Base-by-base conservation (phyloP, 352 stramenopile species). In the Phytophthora multivora region DNA sequence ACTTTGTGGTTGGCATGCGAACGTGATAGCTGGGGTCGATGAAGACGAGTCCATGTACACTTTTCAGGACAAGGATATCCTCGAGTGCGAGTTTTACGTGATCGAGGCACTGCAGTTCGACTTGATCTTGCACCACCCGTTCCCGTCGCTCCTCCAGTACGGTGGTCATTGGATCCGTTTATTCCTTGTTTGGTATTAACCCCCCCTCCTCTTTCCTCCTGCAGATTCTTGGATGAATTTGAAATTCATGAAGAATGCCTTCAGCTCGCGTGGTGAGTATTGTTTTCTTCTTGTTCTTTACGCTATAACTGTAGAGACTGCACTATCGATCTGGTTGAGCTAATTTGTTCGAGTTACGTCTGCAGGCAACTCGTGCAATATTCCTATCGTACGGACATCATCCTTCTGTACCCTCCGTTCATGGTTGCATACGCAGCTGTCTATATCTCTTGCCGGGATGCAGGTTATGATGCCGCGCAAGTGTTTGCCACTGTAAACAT, bases 61-160 rank as follows among this genome's bases (percentile, higher is more conserved):
- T 10, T 96, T 93, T 60, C 86, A 91, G 66, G 86, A 96, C 64
- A 93, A 93, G 58, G 88, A 96, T 61, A 93, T 96, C 23, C 79
- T 96, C 31, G 88, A 96, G 59, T 96, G 88, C 77, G 88, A 96
- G 70, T 96, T 95, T 59, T 95, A 95, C 77, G 80, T 95, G 19
- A 83, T 96, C 50, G 86, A 96, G 57, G 80, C 88, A 35, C 73
- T 93, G 38, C 88, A 95, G 59, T 96, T 94, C 51, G 88, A 96
- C 43, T 73, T 96, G 46, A 94, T 96, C 50, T 74, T 96, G 30
- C 85, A 94, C 52, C 88, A 96, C 42, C 88, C 88, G 41, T 96
- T 95, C 63, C 80, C 77, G 11, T 75, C 88, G 6, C 71, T 96
- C 38, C 71, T 94, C n/a, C 80, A 91, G 86, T 95, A 71, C 42